Base-by-base conservation (phyloP, 1,284 basidiomycete species). In the Cutaneotrichosporon cutaneum region DNA sequence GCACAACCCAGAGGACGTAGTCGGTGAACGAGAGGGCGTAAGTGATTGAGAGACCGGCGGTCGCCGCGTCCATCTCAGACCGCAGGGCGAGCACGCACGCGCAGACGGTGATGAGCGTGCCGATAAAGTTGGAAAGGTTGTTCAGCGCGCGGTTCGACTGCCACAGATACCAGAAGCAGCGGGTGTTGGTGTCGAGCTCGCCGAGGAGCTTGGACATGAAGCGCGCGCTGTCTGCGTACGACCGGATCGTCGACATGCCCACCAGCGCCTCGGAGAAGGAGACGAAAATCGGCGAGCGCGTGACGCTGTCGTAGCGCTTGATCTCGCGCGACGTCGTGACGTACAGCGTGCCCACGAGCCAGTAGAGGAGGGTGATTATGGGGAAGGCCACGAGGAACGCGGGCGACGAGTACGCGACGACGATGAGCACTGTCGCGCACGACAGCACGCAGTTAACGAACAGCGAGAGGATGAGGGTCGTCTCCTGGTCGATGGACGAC, bases 251-350 rank as follows among this genome's bases (percentile, higher is more conserved):
- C 0, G 77, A 75, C 62, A 83, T 81, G 22, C 83, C 83, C 4
- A 77, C 74, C 14, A 80, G 68, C 16, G 72, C 76, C 59, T 80
- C 79, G 21, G 75, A 72, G 72, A 85, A 85, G 60, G 79, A 81
- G n/a, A 82, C 81, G 59, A 85, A 84, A 62, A 85, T 81, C 18
- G 84, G 84, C 21, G 82, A 83, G 63, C 83, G 81, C 26, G 82
- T 81, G 16, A 81, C 80, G 48, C 71, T 73, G 66, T 85, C 84
- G 33, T 83, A 77, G 16, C 84, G 81, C 74, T 85, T 85, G 65
- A 84, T 76, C 64, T 84, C 83, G 42, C 83, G 78, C 13, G 78
- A 81, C 9, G 82, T 80, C 5, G 76, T 70, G 22, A 83, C 73
- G 72, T 84, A 84, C 16, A 80, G 64, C 3, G 73, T 63, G 0